Evolutionary conservation across 108 stramenopile species (phyloP).

Genomic region (Aurantiochytrium sp.): DNA sequence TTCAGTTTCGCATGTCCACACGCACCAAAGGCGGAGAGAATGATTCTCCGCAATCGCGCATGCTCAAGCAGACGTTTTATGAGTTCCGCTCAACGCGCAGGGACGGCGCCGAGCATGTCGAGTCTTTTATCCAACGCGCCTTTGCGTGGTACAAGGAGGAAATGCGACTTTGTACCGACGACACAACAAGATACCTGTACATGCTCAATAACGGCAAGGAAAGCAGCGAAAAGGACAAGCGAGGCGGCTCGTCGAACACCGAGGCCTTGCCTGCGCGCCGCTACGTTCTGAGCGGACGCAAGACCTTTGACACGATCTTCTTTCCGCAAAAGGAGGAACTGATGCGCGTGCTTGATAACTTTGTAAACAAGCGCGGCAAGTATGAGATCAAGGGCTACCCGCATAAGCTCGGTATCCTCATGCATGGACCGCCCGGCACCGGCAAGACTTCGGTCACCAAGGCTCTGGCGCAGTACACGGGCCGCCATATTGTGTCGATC

Average conservation of each 20-base stretch:
- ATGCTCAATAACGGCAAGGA: constrained; percentile 30
- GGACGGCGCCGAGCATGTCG: constrained; percentile 30
- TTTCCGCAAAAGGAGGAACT: constrained; percentile 58
- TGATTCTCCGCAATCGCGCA: neutral
- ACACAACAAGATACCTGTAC: constrained; percentile 34
- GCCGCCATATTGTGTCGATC: constrained; percentile 65
- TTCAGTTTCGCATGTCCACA: constrained; percentile 10
- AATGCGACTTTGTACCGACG: constrained; percentile 6
- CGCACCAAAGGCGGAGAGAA: neutral
- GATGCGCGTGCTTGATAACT: constrained; percentile 45
- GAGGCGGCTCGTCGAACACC: neutral
- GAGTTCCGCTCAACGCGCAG: constrained; percentile 11
- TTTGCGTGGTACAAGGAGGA: constrained; percentile 33
- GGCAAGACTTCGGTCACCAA: constrained; percentile 63
- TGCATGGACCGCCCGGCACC: constrained; percentile 48
- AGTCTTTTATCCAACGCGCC: constrained; percentile 25
- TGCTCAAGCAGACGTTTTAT: neutral
- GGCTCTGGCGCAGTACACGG: constrained; percentile 59
- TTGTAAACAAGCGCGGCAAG: constrained; percentile 51
- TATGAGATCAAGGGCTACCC: constrained; percentile 68
- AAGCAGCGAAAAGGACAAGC: too few species aligned
- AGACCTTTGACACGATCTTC: constrained; percentile 65
- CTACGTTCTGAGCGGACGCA: constrained; percentile 60
- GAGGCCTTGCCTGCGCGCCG: constrained; percentile 16
- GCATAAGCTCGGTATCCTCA: constrained; percentile 58